Percentiles rank a stretch among this genome's conserved stretches.
Conservation (phyloP, 441 rosid genomes). For the Adansonia madagascariensis region DNA sequence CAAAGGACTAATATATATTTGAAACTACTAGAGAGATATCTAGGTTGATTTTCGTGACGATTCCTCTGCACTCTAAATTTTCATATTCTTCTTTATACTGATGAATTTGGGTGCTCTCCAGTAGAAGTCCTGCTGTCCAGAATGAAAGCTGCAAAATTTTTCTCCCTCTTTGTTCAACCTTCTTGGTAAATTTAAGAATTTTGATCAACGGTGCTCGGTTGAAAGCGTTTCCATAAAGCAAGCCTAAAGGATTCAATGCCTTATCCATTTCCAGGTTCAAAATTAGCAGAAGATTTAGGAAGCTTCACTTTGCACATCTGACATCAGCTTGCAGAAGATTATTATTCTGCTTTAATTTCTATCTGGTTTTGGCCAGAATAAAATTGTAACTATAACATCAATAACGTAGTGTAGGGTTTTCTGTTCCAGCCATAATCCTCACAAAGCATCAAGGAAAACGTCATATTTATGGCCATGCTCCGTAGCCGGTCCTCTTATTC, state of each 20-base stretch:
- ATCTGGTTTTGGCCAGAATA: neutral
- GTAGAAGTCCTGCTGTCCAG: no score
- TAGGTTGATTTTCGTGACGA: neutral
- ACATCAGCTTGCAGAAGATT: neutral
- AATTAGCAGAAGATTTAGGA: neutral
- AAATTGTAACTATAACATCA: neutral
- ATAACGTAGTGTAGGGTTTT: neutral
- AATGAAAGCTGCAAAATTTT: no score
- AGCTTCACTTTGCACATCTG: neutral
- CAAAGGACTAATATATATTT: neutral
- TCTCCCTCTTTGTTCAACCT: no score
- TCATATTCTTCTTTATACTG: neutral
- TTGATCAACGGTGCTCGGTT: neutral
- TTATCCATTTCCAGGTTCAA: neutral
- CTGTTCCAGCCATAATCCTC: neutral
- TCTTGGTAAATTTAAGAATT: no score
- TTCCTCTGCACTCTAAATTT: neutral
- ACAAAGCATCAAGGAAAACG: neutral
- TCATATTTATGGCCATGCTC: slow-evolving; percentile 4
- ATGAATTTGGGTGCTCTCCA: neutral
- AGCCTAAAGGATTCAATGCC: neutral
- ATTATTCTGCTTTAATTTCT: neutral
- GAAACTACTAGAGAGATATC: neutral
- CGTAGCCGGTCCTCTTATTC: neutral
- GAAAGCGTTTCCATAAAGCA: neutral